Evolutionary conservation across 768 basidiomycete genomes (phyloP).

Genomic region (Boletus eberwhitei): DNA sequence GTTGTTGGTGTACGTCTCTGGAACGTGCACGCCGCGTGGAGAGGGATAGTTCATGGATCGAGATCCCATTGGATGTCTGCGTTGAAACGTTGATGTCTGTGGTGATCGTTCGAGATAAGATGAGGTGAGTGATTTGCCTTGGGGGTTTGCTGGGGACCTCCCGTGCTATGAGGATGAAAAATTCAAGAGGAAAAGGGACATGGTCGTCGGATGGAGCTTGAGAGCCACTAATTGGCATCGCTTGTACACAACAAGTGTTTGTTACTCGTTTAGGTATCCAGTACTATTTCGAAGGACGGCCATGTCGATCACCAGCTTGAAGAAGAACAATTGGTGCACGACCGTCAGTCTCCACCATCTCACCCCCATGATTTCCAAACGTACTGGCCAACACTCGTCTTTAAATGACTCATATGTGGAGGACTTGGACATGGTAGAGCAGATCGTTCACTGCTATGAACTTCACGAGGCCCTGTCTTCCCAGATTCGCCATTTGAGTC

Average conservation of each 20-base stretch:
- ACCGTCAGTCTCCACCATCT: too few relatives aligned
- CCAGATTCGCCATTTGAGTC: background rate
- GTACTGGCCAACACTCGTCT: too few relatives aligned
- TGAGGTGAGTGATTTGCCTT: background rate
- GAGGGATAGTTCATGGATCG: constrained; percentile 18
- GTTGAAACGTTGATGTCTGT: background rate
- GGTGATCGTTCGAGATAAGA: background rate
- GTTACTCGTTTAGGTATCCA: too few relatives aligned
- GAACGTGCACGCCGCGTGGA: constrained; percentile 23
- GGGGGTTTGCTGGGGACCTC: background rate
- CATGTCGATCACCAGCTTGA: too few relatives aligned
- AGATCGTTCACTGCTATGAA: background rate
- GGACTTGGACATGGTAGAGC: too few relatives aligned
- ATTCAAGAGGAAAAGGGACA: background rate
- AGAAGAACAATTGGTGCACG: too few relatives aligned
- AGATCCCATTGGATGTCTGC: constrained; percentile 20
- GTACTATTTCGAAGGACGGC: too few relatives aligned
- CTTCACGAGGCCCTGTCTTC: background rate
- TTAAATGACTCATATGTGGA: too few relatives aligned
- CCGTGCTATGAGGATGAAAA: background rate
- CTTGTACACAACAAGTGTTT: background rate
- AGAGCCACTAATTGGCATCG: background rate
- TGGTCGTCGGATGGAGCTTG: background rate
- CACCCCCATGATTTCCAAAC: too few relatives aligned
- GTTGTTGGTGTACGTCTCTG: constrained; percentile 8